Conservation (phyloP, 306 rosid species). For the Casuarina cunninghamiana region DNA sequence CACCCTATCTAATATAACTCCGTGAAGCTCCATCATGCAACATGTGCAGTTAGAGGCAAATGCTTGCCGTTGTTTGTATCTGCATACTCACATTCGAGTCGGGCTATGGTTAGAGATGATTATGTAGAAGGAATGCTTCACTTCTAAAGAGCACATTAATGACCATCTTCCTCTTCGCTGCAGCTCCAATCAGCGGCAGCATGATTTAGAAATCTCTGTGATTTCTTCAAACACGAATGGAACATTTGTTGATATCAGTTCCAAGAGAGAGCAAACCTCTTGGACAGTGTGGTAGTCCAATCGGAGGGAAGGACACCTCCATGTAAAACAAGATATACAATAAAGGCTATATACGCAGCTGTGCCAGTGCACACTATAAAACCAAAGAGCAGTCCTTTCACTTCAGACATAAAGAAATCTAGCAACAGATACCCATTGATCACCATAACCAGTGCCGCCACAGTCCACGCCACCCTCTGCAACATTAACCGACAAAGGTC, state of each 20-base stretch:
- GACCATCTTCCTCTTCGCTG: constrained; percentile 32
- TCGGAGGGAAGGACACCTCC: constrained; percentile 59
- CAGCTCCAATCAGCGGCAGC: constrained; percentile 28
- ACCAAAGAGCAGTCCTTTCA: constrained; percentile 51
- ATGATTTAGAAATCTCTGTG: constrained; percentile 17
- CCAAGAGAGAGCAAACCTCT: constrained; percentile 39
- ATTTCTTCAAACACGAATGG: not conserved
- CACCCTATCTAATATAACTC: constrained; percentile 15
- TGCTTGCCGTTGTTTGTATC: constrained; percentile 29
- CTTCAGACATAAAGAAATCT: constrained; percentile 72
- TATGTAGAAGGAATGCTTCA: constrained; percentile 36
- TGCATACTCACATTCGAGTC: constrained; percentile 15
- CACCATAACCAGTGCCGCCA: constrained; percentile 73
- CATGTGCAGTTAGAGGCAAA: constrained; percentile 23
- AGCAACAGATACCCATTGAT: constrained; percentile 79
- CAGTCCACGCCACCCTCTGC: constrained; percentile 83
- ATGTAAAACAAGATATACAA: constrained; percentile 57
- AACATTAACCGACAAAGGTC: constrained; percentile 17
- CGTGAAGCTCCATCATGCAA: constrained; percentile 23
- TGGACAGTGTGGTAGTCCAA: constrained; percentile 48
- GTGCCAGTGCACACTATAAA: constrained; percentile 53
- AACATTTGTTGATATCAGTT: constrained; percentile 34
- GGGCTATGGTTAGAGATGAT: constrained; percentile 36
- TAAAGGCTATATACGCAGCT: constrained; percentile 57
- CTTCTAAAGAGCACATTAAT: constrained; percentile 31